Conservation (phyloP, 169 alveolate genomes). For the Cryptosporidium meleagridis region DNA sequence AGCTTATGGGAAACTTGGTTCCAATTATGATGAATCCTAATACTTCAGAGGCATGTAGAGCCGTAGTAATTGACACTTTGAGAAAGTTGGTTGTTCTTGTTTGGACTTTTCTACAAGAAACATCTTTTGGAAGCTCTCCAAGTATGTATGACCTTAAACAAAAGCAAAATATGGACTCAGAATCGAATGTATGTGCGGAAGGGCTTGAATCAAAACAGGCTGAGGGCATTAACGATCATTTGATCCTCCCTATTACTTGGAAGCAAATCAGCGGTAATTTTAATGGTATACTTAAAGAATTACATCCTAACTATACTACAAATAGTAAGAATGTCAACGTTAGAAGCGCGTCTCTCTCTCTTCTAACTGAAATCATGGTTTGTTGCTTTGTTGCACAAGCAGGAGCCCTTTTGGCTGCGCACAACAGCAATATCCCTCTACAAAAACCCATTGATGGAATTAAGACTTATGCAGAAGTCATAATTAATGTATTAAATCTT, state of each 20-base stretch:
- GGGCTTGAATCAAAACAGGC: not conserved
- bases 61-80: slow-evolving; percentile 65
- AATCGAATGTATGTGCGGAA: not conserved
- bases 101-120: slow-evolving; percentile 69
- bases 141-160: slow-evolving; percentile 30
- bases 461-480: slow-evolving; percentile 33
- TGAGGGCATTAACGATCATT: not conserved
- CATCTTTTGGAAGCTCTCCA: slow-evolving; percentile 71
- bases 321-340: slow-evolving; percentile 42
- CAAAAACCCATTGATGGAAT: slow-evolving; percentile 61
- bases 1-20: slow-evolving; percentile 19
- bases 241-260: slow-evolving; percentile 66
- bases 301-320: slow-evolving; percentile 51
- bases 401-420: slow-evolving; percentile 57
- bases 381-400: slow-evolving; percentile 75
- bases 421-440: slow-evolving; percentile 49
- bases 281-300: slow-evolving; percentile 36
- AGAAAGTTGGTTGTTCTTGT: slow-evolving; percentile 41
- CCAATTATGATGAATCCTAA: slow-evolving; percentile 63
- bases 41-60: slow-evolving; percentile 68
- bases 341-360: slow-evolving; percentile 65
- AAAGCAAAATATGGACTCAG: not conserved
- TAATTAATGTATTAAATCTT: slow-evolving; percentile 30
- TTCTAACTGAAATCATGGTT: slow-evolving; percentile 61
- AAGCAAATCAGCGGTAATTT: slow-evolving; percentile 33